Evolutionary conservation across 1,284 basidiomycete genomes (phyloP), one percentile per base, ranked within the genome.

Genomic region (Irpex sp.): DNA sequence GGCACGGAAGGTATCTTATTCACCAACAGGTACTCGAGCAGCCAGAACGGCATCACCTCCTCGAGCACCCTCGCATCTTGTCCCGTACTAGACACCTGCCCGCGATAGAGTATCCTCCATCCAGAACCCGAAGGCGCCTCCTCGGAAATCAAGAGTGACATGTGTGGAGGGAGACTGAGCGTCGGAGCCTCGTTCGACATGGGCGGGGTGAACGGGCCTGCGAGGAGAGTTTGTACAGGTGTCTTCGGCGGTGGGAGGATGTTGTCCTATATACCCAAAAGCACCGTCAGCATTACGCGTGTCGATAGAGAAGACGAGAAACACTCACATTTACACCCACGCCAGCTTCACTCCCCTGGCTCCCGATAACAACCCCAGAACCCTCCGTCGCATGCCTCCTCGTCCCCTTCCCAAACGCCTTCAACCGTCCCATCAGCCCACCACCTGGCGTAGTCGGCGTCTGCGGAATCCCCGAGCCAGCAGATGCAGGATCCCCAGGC

Each of bases 31-130:
- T 90, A 97, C 74, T 98, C 94, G 56, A 96, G 78, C 57, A 97
- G 78, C 97, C 97, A 99, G 64, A 88, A 74, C 1, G 96, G 96
- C 79, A 94, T 85, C 37, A 78, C 79, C 72, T 90, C 86, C 76
- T 98, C 96, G 44, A 98, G 79, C 8, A 78, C 74, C 31, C 82
- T 79, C 47, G 86, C 71, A 68, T 98, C 96, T 21, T 80, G 74
- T 60, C 83, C 85, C 0, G 86, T 87, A 56, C 82, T 84, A 1
- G 83, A 82, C 2, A 89, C 82, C 48, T 86, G 84, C 0, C 93
- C 91, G 26, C 93, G 82, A 72, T 96, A 97, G 1, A 93, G 78
- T 4, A 86, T 88, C 6, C 82, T 85, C 86, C 91, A 96, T 2
- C 40, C 40, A 2, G 40, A 44, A 2, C 92, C 90, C 2, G 90